phyloP scores from a whole-genome alignment of 768 basidiomycete genomes.

The Tricholomella constricta region DNA sequence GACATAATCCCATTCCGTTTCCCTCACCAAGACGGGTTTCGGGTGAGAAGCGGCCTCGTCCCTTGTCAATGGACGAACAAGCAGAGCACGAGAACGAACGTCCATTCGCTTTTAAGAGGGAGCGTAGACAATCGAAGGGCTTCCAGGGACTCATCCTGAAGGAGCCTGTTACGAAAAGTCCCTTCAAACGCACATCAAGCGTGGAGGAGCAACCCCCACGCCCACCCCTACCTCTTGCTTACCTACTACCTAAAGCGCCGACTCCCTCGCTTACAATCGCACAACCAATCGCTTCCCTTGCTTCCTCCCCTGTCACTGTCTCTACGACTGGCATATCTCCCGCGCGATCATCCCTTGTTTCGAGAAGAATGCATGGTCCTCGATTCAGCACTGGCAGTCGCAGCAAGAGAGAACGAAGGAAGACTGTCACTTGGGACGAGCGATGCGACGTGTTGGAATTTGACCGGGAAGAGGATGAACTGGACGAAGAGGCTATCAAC shows the following conservation, averaged over 20 bases:
- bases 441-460: constrained; percentile 84
- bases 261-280: constrained; percentile 4
- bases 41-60: constrained; percentile 77
- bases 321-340: constrained; percentile 45
- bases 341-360: constrained; percentile 67
- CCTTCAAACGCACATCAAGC: constrained; percentile 51
- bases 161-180: constrained; percentile 82
- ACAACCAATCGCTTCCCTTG: constrained; percentile 14
- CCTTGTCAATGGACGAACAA: constrained; percentile 69
- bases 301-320: constrained; percentile 30
- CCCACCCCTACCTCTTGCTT: constrained; percentile 17
- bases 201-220: constrained; percentile 26
- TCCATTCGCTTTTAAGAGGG: constrained; percentile 68
- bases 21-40: constrained; percentile 56
- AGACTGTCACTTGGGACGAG: constrained; percentile 81
- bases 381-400: constrained; percentile 52
- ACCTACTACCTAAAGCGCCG: constrained; percentile 22
- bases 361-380: constrained; percentile 75
- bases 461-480: constrained; percentile 50
- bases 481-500: constrained; percentile 30
- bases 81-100: constrained; percentile 70
- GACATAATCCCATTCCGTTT: constrained; percentile 33
- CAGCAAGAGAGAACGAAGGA: constrained; percentile 55
- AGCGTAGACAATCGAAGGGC: constrained; percentile 73
- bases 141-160: constrained; percentile 73